Evolutionary conservation across 306 rosid genomes (phyloP), one percentile per base, ranked within the genome.

Genomic region (Hippophae gyantsensis): DNA sequence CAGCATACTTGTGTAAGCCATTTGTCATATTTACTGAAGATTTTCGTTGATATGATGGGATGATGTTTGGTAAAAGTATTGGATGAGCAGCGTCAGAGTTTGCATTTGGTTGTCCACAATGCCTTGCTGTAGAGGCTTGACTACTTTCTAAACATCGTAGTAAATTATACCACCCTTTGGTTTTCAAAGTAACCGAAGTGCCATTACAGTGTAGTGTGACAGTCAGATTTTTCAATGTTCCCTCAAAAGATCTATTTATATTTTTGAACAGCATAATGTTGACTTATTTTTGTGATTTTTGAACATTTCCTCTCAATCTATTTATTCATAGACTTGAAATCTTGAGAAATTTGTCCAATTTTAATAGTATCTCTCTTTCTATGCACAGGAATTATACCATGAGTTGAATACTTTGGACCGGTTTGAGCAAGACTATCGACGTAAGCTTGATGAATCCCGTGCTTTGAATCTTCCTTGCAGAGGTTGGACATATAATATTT

Each of bases 361-460:
- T 43, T 61, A 54, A 68, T 63, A 63, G 60, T 65, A 60, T 64
- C 61, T 3, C 32, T 13, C 64, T 64, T 9, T 60, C 42, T 57
- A 32, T 68, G 67, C 38, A 32, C 71, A 93, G 97, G 99, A 93
- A 74, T 72, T 93, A 63, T 93, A 93, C 74, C 95, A 79, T 48
- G 94, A 86, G 67, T 65, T 85, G 61, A 83, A 65, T 75, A 80
- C 86, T 60, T 71, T 69, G 61, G 95, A 86, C 46, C 89, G 85
- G 56, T 80, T 86, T 77, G 86, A 93, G 71, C 99, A 93, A 78
- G 97, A 88, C 76, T 86, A 84, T 73, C 74, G n/a, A 55, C 80
- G 78, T 50, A 88, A 82, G 69, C 52, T 80, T 58, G 82, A 82
- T 68, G 97, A 86, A 71, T 78, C 83, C 79, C 84, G 78, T 65